A percentile compares a stretch with the other conserved stretches of the same genome.
Evolutionary conservation across 2,329 filamentous ascomycete species (phyloP).

Genomic region (Fusarium subglutinans): DNA sequence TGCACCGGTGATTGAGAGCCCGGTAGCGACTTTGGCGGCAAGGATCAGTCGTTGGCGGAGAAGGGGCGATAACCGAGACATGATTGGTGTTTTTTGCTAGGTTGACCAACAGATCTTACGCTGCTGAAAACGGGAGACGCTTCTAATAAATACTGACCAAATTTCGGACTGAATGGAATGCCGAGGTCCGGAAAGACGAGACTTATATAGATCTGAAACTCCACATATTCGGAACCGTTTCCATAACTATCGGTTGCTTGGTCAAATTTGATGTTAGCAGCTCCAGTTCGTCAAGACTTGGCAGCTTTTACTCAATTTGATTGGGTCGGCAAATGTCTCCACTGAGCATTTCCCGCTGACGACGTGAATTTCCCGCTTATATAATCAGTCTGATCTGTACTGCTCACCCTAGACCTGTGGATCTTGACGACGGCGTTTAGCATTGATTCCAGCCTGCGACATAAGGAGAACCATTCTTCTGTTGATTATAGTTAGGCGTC

Average conservation of each 20-base stretch:
- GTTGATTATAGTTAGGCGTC: too few species aligned
- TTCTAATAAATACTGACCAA: neutral
- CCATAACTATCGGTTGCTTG: neutral
- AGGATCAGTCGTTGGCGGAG: neutral
- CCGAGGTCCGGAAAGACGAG: neutral
- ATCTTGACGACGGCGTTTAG: neutral
- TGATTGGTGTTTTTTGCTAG: neutral
- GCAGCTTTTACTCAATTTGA: neutral
- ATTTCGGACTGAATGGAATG: neutral
- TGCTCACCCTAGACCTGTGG: neutral
- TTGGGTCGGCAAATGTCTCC: neutral
- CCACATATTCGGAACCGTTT: neutral
- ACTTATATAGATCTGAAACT: neutral
- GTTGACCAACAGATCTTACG: neutral
- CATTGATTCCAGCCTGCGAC: neutral
- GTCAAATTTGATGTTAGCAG: neutral
- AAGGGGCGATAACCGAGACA: neutral
- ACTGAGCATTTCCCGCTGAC: neutral
- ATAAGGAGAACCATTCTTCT: neutral
- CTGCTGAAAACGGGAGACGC: neutral
- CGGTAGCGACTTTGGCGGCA: neutral
- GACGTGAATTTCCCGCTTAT: neutral
- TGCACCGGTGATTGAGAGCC: conserved; percentile 1
- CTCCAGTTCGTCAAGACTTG: neutral
- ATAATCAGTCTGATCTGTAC: fast-evolving